Evolutionary conservation across 2,329 filamentous ascomycete species (phyloP).

Genomic region (Talaromyces atroroseus): DNA sequence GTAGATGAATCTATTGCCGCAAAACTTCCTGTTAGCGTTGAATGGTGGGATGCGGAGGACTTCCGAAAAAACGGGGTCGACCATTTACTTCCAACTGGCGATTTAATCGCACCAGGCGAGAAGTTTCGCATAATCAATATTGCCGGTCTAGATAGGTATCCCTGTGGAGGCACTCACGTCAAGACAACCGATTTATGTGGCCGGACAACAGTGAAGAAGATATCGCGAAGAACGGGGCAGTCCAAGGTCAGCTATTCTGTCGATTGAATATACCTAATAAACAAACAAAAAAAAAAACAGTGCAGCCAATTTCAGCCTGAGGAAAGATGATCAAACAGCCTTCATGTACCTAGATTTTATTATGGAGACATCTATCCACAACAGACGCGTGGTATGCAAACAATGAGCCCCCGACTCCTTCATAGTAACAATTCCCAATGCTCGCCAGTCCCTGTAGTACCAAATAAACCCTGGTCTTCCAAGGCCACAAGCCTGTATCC

Average conservation of each 20-base stretch:
- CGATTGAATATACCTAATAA: not conserved
- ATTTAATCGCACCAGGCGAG: conserved; percentile 14
- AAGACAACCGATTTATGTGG: conserved; percentile 20
- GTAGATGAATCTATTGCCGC: conserved; percentile 22
- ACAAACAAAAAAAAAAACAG: not conserved
- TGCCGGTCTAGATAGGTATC: conserved; percentile 25
- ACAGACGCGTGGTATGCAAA: too few species aligned
- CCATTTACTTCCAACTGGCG: conserved; percentile 16
- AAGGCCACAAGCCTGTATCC: conserved; percentile 18
- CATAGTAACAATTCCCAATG: conserved; percentile 19
- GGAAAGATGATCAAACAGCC: not conserved
- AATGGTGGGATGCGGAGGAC: conserved; percentile 22
- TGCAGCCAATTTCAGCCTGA: not conserved
- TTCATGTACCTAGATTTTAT: too few species aligned
- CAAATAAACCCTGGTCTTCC: conserved; percentile 20
- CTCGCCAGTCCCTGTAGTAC: conserved; percentile 19
- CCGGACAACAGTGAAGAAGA: conserved; percentile 23
- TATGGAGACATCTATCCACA: too few species aligned
- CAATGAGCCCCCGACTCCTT: not conserved
- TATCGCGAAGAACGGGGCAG: conserved; percentile 26
- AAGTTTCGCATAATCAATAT: conserved; percentile 23
- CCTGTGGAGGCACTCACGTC: conserved; percentile 29
- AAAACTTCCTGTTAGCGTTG: conserved; percentile 20
- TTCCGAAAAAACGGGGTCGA: conserved; percentile 13
- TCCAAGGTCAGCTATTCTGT: conserved; percentile 23